A percentile compares a stretch with the other conserved stretches of the same genome.
phyloP scores from a whole-genome alignment of 2,329 filamentous ascomycete species.

The Monascus ruber region DNA sequence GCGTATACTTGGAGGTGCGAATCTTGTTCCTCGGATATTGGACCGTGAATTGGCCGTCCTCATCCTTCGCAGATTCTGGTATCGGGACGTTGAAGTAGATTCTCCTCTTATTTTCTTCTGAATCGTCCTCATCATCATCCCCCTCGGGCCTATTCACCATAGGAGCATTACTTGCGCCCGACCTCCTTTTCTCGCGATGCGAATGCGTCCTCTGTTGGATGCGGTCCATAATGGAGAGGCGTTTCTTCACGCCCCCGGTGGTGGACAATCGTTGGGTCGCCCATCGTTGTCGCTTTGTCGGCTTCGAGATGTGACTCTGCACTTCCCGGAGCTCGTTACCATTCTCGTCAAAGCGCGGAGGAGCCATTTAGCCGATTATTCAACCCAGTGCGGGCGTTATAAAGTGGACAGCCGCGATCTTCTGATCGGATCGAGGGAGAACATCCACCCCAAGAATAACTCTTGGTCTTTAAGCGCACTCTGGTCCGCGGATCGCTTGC shows the following conservation, averaged over 20 bases:
- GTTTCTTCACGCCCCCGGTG: conserved; percentile 65
- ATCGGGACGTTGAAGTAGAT: conserved; percentile 75
- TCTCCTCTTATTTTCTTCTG: conserved; percentile 43
- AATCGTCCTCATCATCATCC: conserved; percentile 17
- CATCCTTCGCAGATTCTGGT: conserved; percentile 62
- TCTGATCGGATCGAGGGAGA: conserved; percentile 8
- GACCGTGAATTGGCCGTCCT: conserved; percentile 61
- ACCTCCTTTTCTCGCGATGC: conserved; percentile 58
- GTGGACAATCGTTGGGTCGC: conserved; percentile 80
- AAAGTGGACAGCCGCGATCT: conserved; percentile 10
- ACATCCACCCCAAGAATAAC: conserved; percentile 14
- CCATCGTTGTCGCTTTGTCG: conserved; percentile 79
- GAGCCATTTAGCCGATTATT: conserved; percentile 26
- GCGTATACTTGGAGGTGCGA: conserved; percentile 92
- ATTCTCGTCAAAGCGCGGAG: conserved; percentile 24
- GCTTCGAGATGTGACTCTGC: conserved; percentile 43
- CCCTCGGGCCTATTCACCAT: conserved; percentile 13
- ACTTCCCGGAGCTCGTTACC: conserved; percentile 17
- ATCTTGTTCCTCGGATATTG: conserved; percentile 89
- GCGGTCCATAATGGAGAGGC: conserved; percentile 69
- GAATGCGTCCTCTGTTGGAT: conserved; percentile 51
- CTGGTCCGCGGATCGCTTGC: too few species aligned
- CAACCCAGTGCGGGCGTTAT: conserved; percentile 15
- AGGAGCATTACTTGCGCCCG: conserved; percentile 28
- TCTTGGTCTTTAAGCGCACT: not conserved